Evolutionary conservation across 2,329 filamentous ascomycete species (phyloP), one percentile per base, ranked within the genome.

Genomic region (Bimuria novae-zelandiae): DNA sequence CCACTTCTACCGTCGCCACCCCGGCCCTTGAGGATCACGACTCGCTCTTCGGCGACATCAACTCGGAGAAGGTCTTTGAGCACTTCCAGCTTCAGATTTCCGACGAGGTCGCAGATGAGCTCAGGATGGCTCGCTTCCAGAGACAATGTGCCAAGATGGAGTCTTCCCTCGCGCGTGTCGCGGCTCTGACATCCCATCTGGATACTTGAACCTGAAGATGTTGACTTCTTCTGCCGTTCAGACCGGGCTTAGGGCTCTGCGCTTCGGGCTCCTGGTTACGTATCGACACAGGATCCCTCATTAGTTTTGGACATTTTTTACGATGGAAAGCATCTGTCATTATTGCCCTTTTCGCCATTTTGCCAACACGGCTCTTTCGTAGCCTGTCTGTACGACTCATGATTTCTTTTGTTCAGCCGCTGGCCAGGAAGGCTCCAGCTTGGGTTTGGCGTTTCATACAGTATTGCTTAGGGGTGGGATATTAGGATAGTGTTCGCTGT

Each of bases 11-110:
- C 72, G 80, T 83, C 40, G 10, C 42, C 47, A 23, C 51, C 52
- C 60, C 68, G 25, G 36, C 65, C 11, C 53, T 63, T 23, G 64
- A 72, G 25, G 61, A 71, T 33, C 56, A 67, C 51, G 67, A 71
- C 41, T 47, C 44, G 10, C 59, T 74, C 11, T 76, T 79, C 51
- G 81, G 80, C 41, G 82, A 81, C 32, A 76, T 89, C 54, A 77
- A 82, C 55, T 69, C 82, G 1, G 86, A 89, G 62, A 92, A 92
- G 79, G 75, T 81, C 2, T 76, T 85, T 42, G 76, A 83, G 12
- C 80, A 83, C 43, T 84, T 83, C 63, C 83, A 89, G 60, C 80
- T 92, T n/a, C 76, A 89, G 25, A 82, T 89, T 22, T 77, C 79
- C 1, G 76, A 82, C 53, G 80, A 82, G 48, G 80, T 62, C 30